Evolutionary conservation across 345 rosid genomes (phyloP).

Genomic region (Camelina sativa): DNA sequence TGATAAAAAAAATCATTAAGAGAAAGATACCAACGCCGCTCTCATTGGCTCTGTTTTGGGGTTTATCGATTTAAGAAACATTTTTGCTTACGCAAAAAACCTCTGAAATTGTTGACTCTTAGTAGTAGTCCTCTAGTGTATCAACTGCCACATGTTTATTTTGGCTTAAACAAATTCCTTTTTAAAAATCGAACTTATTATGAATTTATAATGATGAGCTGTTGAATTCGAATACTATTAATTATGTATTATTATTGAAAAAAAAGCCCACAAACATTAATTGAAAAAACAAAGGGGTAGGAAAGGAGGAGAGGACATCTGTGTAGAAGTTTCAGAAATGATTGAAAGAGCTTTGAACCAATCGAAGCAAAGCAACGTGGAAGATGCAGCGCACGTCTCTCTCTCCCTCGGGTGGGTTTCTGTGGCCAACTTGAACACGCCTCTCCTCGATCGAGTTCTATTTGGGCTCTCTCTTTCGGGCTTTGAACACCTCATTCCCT

Average conservation of each 20-base stretch:
- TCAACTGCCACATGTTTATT: constrained; percentile 27
- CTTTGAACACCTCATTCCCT: background rate
- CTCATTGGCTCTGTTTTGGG: background rate
- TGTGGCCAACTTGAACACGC: constrained; percentile 32
- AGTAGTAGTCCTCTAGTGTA: background rate
- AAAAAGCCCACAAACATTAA: background rate
- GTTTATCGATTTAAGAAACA: constrained; percentile 2
- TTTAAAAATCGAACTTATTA: background rate
- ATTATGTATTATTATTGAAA: too few relatives aligned
- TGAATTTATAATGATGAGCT: background rate
- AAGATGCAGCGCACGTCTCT: constrained; percentile 18
- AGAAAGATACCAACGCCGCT: background rate
- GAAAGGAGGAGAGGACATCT: constrained; percentile 26
- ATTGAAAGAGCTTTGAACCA: constrained; percentile 24
- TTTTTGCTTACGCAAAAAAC: background rate
- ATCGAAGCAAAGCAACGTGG: constrained; percentile 26
- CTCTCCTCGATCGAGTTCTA: background rate
- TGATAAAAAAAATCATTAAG: background rate
- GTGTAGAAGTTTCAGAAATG: constrained; percentile 22
- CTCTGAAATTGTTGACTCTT: background rate
- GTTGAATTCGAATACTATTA: background rate
- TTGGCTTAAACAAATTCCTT: background rate
- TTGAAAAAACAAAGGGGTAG: background rate
- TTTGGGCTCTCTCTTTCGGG: constrained; percentile 19
- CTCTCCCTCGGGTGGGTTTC: background rate